Conservation (phyloP, 2,329 filamentous ascomycete genomes). For the Fusarium siculi region DNA sequence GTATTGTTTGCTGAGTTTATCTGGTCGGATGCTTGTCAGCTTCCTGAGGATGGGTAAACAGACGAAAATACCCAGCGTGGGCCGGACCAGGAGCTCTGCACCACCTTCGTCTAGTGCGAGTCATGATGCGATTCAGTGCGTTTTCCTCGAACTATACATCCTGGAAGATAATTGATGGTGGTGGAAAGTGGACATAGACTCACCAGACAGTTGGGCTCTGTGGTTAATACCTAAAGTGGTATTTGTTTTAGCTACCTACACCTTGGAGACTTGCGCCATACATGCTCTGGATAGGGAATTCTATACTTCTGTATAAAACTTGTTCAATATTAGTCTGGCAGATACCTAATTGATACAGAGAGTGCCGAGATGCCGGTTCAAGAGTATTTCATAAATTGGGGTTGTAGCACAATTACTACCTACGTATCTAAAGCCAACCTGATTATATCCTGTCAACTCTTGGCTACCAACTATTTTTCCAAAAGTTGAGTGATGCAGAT, state of each 20-base stretch:
- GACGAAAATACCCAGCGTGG: background rate
- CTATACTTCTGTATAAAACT: background rate
- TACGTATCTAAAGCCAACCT: background rate
- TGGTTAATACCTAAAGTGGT: accelerated
- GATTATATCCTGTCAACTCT: background rate
- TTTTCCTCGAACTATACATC: accelerated
- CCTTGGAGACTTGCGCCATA: background rate
- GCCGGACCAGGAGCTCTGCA: background rate
- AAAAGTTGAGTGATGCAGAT: background rate
- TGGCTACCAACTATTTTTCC: background rate
- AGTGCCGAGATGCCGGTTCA: no score
- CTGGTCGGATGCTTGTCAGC: no score
- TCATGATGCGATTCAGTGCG: background rate
- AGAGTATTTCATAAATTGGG: background rate
- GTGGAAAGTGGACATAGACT: background rate
- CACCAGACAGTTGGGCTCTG: background rate
- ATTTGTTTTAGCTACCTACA: accelerated
- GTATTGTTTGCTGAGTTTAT: no score
- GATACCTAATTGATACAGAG: background rate
- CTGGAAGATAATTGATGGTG: background rate
- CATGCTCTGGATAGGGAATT: background rate
- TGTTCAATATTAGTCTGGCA: background rate
- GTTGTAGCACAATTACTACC: background rate
- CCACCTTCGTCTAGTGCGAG: accelerated
- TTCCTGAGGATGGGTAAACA: background rate